phyloP scores from a whole-genome alignment of 257 asterid species.

The Capsicum rhomboideum region DNA sequence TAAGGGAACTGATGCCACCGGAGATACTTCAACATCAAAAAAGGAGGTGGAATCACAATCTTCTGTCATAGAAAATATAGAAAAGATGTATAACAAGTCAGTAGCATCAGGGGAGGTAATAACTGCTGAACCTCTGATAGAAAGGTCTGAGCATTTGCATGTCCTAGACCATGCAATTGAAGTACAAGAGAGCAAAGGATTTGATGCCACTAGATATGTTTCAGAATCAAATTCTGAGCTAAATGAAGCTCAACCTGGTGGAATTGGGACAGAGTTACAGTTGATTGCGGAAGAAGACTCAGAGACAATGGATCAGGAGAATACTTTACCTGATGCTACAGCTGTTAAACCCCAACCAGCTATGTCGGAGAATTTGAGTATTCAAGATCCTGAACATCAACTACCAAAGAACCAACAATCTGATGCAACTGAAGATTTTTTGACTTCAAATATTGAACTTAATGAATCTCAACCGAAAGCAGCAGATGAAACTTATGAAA shows the following conservation, averaged over 20 bases:
- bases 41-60: background rate
- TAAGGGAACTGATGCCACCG: background rate
- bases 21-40: background rate
- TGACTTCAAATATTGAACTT: background rate
- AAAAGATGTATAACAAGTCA: background rate
- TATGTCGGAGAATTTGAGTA: background rate
- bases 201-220: background rate
- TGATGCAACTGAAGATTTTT: background rate
- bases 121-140: background rate
- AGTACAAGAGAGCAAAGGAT: background rate
- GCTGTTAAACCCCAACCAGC: background rate
- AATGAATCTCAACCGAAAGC: background rate
- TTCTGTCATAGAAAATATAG: background rate
- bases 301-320: background rate
- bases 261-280: background rate
- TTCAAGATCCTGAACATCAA: background rate
- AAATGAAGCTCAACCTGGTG: background rate
- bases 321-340: background rate
- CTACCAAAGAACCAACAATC: background rate
- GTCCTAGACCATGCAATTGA: constrained; percentile 6
- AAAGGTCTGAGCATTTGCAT: background rate
- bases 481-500: background rate
- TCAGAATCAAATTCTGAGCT: constrained; percentile 8
- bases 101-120: background rate
- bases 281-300: background rate